A percentile compares a stretch with the other conserved stretches of the same genome.
These are phyloP conservation scores for Pyrenophora teres DNA, from an alignment of 2,329 filamentous ascomycete genomes.

Conservation along the genomic window DNA sequence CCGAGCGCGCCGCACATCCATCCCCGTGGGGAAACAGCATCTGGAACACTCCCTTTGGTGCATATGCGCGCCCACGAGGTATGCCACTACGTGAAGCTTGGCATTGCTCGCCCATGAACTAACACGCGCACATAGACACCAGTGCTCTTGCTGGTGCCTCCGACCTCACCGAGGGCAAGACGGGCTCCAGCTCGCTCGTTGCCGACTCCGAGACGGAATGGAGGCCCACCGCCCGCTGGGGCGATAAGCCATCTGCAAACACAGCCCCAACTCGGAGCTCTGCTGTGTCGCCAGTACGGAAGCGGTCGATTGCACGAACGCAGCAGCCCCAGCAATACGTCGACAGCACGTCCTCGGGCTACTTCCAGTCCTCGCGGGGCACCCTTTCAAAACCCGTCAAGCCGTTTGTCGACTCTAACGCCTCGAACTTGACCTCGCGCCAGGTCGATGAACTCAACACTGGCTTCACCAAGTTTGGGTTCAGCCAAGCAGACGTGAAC, in stretches of 20 bases:
- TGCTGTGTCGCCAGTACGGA: conserved; percentile 46
- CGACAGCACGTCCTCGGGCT: conserved; percentile 32
- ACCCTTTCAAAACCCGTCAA: conserved; percentile 33
- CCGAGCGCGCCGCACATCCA: conserved; percentile 25
- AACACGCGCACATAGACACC: conserved; percentile 33
- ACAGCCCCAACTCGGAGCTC: conserved; percentile 43
- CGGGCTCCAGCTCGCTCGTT: conserved; percentile 71
- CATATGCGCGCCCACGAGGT: conserved; percentile 41
- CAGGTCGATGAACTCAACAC: conserved; percentile 40
- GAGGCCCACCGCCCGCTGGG: conserved; percentile 62
- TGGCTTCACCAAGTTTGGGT: conserved; percentile 41
- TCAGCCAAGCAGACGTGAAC: conserved; percentile 37
- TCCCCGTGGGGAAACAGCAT: conserved; percentile 44
- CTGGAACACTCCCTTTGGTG: conserved; percentile 37
- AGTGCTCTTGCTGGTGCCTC: conserved; percentile 29
- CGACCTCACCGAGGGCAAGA: conserved; percentile 58
- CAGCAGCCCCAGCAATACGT: conserved; percentile 41
- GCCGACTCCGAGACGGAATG: conserved; percentile 72
- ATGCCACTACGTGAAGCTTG: conserved; percentile 2
- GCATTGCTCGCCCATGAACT: conserved; percentile 10
- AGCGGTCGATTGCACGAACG: conserved; percentile 44
- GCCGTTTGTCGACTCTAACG: conserved; percentile 40
- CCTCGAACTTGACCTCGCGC: conserved; percentile 39
- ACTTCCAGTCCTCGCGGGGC: conserved; percentile 34
- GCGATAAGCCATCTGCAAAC: conserved; percentile 47